Evolutionary conservation across 179 eudicot genomes (phyloP), one percentile per base, ranked within the genome.

Genomic region (Silene vulgaris): DNA sequence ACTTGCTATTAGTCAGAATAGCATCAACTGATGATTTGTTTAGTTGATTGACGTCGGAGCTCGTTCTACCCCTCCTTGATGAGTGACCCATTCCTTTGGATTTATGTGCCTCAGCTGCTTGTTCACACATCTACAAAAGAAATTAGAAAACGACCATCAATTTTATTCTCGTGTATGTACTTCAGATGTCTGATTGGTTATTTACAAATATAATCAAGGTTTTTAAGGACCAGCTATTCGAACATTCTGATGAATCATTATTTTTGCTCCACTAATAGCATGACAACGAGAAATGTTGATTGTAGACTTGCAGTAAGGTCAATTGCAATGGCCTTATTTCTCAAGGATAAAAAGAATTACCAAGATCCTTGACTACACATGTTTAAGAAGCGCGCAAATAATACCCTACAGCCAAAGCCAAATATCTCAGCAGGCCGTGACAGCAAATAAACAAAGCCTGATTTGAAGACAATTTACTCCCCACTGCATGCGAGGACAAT

Each of bases 101-200:
- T 81, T 89, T 96, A 89, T 96, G 96, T 78, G 97, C 97, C 85
- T 93, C 97, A 14, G 97, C 96, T 74, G 99, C 99, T 84, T 88
- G 90, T 79, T 93, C 99, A 82, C 99, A 96, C 91, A 96, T 93
- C 99, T 96, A 80, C 78, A 80, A 64, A 52, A 23, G 62, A 64
- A 59, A 60, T 45, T 71, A 69, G 52, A 11, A 8, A 45, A 45
- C 14, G 14, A 21, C 12, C 73, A 48, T 13, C 4, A 35, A n/a
- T 48, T 12, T 26, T 28, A 16, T 29, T 52, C 71, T 65, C 64
- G 66, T 21, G 52, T 40, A 35, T 32, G 54, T 21, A 70, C 5
- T 35, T 67, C 26, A 35, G 26, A 37, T n/a, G 4, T 8, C 48
- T 67, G 26, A 23, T 23, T 23, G 26, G 26, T 23, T 8, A 67